Percentiles rank a stretch among this genome's conserved stretches.
Evolutionary conservation across 176 grass and related monocot species (phyloP).

Genomic region (Oropetium thomaeum): DNA sequence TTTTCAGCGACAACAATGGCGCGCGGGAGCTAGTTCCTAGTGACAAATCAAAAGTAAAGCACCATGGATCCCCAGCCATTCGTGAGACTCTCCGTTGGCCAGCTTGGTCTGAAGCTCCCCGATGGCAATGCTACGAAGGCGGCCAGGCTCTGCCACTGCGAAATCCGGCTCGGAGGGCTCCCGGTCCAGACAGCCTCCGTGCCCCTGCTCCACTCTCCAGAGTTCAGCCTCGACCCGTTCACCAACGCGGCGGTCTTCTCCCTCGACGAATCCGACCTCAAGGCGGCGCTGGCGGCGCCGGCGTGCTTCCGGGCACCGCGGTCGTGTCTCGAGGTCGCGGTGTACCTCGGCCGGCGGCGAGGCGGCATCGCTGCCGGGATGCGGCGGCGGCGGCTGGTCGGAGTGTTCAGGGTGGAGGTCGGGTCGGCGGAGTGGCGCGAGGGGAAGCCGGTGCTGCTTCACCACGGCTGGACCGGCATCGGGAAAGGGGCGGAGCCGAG

Average conservation of each 20-base stretch:
- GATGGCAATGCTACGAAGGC: constrained; percentile 24
- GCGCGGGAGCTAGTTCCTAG: not conserved
- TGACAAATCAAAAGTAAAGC: not conserved
- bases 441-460: constrained; percentile 61
- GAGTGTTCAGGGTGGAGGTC: constrained; percentile 63
- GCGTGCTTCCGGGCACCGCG: constrained; percentile 47
- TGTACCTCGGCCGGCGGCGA: constrained; percentile 37
- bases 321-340: constrained; percentile 49
- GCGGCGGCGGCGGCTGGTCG: constrained; percentile 49
- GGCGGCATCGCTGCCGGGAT: constrained; percentile 27
- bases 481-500: constrained; percentile 40
- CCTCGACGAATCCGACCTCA: constrained; percentile 66
- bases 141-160: constrained; percentile 46
- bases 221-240: constrained; percentile 48
- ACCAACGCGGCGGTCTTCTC: constrained; percentile 69
- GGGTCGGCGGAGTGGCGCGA: constrained; percentile 42
- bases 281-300: constrained; percentile 26
- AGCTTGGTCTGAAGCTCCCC: constrained; percentile 65
- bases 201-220: constrained; percentile 46
- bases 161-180: constrained; percentile 65
- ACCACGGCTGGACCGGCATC: constrained; percentile 64
- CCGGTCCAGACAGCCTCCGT: constrained; percentile 48
- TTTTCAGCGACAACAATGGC: constrained; percentile 29
- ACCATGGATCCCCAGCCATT: constrained; percentile 74
- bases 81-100: constrained; percentile 56